Conservation (phyloP, 305 asterid genomes). For the Nicotiana rustica region DNA sequence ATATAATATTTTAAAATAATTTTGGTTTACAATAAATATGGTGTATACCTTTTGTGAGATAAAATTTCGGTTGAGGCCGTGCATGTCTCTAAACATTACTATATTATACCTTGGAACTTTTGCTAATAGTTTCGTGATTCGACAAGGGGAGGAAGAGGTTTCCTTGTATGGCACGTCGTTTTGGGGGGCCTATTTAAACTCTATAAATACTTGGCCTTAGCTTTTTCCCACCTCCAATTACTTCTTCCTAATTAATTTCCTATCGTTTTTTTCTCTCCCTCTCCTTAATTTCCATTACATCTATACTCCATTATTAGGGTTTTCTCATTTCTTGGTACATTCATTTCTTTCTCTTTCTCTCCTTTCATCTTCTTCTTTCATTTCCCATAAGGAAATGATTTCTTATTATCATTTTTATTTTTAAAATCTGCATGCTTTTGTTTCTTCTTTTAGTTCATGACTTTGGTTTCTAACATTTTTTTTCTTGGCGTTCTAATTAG, state of each 20-base stretch:
- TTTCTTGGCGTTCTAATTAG: background rate
- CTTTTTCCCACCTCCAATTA: no score
- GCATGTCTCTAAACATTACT: no score
- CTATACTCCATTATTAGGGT: slow-evolving; percentile 2
- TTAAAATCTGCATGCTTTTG: slow-evolving; percentile 27
- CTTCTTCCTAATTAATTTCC: slow-evolving; percentile 7
- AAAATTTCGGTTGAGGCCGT: no score
- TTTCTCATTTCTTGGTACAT: slow-evolving; percentile 5
- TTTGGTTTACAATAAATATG: no score
- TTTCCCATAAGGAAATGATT: background rate
- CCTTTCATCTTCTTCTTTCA: background rate
- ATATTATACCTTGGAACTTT: no score
- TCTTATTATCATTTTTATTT: slow-evolving; percentile 6
- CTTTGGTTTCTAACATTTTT: background rate
- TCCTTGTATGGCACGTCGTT: slow-evolving; percentile 56
- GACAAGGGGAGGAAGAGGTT: slow-evolving; percentile 20
- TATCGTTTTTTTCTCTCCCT: slow-evolving; percentile 31
- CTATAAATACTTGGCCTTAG: slow-evolving; percentile 44
- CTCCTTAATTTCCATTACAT: background rate
- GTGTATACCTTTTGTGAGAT: no score
- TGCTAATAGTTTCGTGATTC: no score
- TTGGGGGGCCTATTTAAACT: slow-evolving; percentile 24
- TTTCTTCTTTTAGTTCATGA: background rate
- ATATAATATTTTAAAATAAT: no score
- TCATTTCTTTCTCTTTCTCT: slow-evolving; percentile 23